A percentile compares a stretch with the other conserved stretches of the same genome.
phyloP scores from a whole-genome alignment of 768 basidiomycete genomes.

The Tulasnella sp. region DNA sequence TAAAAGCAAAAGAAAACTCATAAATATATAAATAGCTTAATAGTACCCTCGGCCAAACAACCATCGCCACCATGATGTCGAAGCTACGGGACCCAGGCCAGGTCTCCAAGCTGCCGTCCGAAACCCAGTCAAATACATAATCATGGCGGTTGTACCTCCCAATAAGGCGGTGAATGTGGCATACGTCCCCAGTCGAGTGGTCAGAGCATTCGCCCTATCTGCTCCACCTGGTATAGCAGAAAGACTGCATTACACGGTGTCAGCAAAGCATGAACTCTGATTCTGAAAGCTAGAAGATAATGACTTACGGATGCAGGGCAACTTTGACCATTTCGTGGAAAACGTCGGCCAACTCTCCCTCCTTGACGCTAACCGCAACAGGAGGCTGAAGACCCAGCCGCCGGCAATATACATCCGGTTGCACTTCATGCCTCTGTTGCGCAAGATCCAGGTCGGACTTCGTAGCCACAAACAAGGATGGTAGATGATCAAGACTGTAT shows the following conservation, averaged over 20 bases:
- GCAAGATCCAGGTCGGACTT: slow-evolving; percentile 97
- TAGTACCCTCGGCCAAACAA: no score
- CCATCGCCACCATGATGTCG: no score
- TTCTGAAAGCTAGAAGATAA: slow-evolving; percentile 8
- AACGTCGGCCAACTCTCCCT: slow-evolving; percentile 71
- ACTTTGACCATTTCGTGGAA: slow-evolving; percentile 76
- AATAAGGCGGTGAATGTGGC: slow-evolving; percentile 57
- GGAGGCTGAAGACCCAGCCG: slow-evolving; percentile 82
- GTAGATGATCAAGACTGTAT: slow-evolving; percentile 89
- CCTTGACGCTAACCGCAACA: slow-evolving; percentile 83
- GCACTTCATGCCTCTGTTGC: slow-evolving; percentile 91
- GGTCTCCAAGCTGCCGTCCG: slow-evolving; percentile 28
- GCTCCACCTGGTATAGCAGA: slow-evolving; percentile 70
- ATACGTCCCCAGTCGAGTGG: slow-evolving; percentile 56
- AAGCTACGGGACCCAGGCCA: not conserved
- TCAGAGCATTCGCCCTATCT: slow-evolving; percentile 60
- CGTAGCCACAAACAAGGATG: slow-evolving; percentile 94
- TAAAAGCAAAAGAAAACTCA: no score
- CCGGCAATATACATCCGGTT: slow-evolving; percentile 93
- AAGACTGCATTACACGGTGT: slow-evolving; percentile 29
- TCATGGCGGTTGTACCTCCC: slow-evolving; percentile 43
- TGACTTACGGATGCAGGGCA: slow-evolving; percentile 74
- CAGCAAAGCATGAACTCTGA: slow-evolving; percentile 2
- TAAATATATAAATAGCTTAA: no score
- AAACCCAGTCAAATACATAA: slow-evolving; percentile 59